Base-by-base conservation (phyloP, 192 early-diverging fungal genomes). In the Polychytrium aggregatum region DNA sequence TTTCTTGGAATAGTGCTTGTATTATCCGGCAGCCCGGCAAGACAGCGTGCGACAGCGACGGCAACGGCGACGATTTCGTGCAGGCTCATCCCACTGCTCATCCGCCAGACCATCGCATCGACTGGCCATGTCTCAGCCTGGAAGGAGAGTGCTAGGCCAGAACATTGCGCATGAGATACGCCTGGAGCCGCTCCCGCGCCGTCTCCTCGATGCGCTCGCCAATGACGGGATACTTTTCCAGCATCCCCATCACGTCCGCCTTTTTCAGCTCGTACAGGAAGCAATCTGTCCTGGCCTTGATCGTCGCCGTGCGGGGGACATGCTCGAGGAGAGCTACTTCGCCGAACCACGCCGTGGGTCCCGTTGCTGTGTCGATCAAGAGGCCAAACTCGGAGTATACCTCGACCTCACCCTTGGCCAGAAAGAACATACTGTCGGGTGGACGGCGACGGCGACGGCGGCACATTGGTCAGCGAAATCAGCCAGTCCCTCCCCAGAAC, bases 361-460 rank as follows among this genome's bases (percentile, higher is more conserved):
- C 56, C 21, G 42, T 51, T 16, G 57, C 62, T 21, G 54, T 50
- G 60, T 78, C 60, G 34, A 64, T 55, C 18, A 59, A 41, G 21
- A 68, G 61, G 11, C 69, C 71, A 50, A 68, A 74, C 48, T 76
- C 65, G 30, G 58, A 51, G 20, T 70, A 49, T 1, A 77, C 68
- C 24, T 74, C 63, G 7, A 58, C 67, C 7, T 44, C 47, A 8
- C 74, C 74, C 5, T 59, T 64, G 13, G 68, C 62, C 6, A 77
- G 56, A 52, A 77, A 73, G 52, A 72, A 77, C 67, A 77, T 78
- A 53, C 70, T 74, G 37, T n/a, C 39, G 5, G 7, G n/a, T n/a
- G n/a, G n/a, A n/a, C n/a, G n/a, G n/a, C n/a, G n/a, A n/a, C n/a
- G n/a, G n/a, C n/a, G n/a, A n/a, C n/a, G 33, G 20, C 74, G n/a